These are phyloP conservation scores for Gremmenia infestans DNA, from an alignment of 2,329 filamentous ascomycete species.

Conservation along the genomic window DNA sequence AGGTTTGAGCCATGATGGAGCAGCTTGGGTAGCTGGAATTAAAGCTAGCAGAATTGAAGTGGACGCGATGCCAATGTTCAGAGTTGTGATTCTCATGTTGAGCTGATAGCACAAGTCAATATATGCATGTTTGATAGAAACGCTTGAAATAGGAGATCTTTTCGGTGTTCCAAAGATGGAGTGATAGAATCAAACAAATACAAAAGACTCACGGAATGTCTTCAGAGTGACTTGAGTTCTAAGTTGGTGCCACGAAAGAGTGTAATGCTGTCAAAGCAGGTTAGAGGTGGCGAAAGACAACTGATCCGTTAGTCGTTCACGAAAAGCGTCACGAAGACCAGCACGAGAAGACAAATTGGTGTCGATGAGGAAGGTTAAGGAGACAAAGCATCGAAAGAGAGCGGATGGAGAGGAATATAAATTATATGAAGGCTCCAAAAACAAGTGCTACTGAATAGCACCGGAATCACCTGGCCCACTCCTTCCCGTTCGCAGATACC, in stretches of 20 bases:
- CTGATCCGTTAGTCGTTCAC: conserved; percentile 5
- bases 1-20: conserved; percentile 24
- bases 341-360: conserved; percentile 14
- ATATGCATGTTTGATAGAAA: too few species aligned
- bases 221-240: neutral
- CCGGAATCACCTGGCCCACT: neutral
- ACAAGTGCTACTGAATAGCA: neutral
- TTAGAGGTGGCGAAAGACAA: conserved; percentile 13
- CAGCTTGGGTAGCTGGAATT: conserved; percentile 14
- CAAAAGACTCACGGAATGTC: neutral
- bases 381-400: conserved; percentile 2
- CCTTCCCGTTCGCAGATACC: neutral
- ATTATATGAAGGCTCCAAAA: conserved; percentile 1
- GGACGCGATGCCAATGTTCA: conserved; percentile 15
- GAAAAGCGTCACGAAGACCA: conserved; percentile 9
- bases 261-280: conserved; percentile 11
- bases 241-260: conserved; percentile 6
- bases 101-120: conserved; percentile 12
- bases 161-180: too few species aligned
- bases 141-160: too few species aligned
- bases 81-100: conserved; percentile 24
- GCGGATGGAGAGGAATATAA: conserved; percentile 5
- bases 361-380: conserved; percentile 3
- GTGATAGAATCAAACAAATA: too few species aligned
- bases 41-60: conserved; percentile 16